Base-by-base conservation (phyloP, 345 rosid species). In the Cardiospermum halicacabum region DNA sequence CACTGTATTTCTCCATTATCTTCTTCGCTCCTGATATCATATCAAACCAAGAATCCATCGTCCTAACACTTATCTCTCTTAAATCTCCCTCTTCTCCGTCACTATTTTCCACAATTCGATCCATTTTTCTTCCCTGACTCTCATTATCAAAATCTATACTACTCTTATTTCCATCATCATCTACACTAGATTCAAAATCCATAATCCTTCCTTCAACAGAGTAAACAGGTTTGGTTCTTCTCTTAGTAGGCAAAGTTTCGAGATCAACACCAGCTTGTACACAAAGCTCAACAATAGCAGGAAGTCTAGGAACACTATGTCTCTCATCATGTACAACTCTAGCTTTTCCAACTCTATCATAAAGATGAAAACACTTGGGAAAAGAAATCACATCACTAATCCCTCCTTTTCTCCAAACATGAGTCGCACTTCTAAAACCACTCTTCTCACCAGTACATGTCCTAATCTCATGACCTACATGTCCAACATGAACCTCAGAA, bases 201-300 rank as follows among this genome's bases (percentile, higher is more conserved):
- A 86, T 92, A 19, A 93, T 89, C 49, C 97, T 70, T 60, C 97
- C 98, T 77, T 93, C 98, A 2, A 89, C 64, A 42, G 86, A 86
- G 57, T 86, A 89, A 0, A 89, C 90, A n/a, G 98, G 96, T 56
- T 80, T 89, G 0, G 85, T 72, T 79, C 97, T 83, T 68, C 94
- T 74, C 74, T 74, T 89, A 0, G 92, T 63, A 27, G 92, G 90
- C 74, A 77, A 82, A 47, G 81, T 86, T 58, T 78, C 83, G 5
- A 88, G 75, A 75, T 88, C 86, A 11, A 88, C 71, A 0, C 98
- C 97, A 12, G 97, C 90, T 72, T 93, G 97, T 56, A 86, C 73
- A 66, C 96, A 93, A 53, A 93, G 79, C 80, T 89, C 98, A 3
- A 89, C 62, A 71, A 93, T 80, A 24, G 97, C 94, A 26, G 93